Percentiles rank a stretch among this genome's conserved stretches.
Conservation (phyloP, 805 yeast species). For the Kodamaea restingae region DNA sequence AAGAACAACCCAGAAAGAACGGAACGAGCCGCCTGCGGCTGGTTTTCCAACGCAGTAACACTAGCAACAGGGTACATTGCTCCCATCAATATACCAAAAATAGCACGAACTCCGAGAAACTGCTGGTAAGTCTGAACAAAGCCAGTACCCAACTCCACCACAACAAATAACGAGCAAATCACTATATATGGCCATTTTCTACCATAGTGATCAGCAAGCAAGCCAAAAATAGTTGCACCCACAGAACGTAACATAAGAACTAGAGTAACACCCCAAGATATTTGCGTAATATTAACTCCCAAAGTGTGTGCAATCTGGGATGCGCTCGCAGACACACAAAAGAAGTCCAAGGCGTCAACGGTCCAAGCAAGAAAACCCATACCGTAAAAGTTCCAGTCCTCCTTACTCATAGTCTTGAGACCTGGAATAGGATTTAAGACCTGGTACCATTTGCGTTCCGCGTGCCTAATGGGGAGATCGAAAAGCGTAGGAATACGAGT, state of each 20-base stretch:
- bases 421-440: constrained; percentile 15
- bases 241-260: constrained; percentile 25
- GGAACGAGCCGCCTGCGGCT: constrained; percentile 19
- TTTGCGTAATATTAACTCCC: constrained; percentile 14
- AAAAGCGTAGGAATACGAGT: constrained; percentile 18
- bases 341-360: constrained; percentile 24
- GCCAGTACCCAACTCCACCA: constrained; percentile 22
- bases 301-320: constrained; percentile 18
- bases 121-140: constrained; percentile 20
- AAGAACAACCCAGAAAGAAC: constrained; percentile 23
- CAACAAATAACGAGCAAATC: constrained; percentile 17
- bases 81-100: constrained; percentile 26
- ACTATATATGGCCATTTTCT: constrained; percentile 22
- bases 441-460: constrained; percentile 8
- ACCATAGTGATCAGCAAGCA: constrained; percentile 22
- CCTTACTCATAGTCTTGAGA: constrained; percentile 10
- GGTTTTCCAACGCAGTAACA: constrained; percentile 20
- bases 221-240: constrained; percentile 23
- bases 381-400: constrained; percentile 19
- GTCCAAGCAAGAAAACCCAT: constrained; percentile 24
- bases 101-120: constrained; percentile 22
- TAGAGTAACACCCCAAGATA: constrained; percentile 25
- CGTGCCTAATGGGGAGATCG: constrained; percentile 14
- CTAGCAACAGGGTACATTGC: constrained; percentile 22
- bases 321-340: constrained; percentile 20